These are phyloP conservation scores for Exophiala dermatitidis DNA, from an alignment of 2,329 filamentous ascomycete species.

Conservation along the genomic window DNA sequence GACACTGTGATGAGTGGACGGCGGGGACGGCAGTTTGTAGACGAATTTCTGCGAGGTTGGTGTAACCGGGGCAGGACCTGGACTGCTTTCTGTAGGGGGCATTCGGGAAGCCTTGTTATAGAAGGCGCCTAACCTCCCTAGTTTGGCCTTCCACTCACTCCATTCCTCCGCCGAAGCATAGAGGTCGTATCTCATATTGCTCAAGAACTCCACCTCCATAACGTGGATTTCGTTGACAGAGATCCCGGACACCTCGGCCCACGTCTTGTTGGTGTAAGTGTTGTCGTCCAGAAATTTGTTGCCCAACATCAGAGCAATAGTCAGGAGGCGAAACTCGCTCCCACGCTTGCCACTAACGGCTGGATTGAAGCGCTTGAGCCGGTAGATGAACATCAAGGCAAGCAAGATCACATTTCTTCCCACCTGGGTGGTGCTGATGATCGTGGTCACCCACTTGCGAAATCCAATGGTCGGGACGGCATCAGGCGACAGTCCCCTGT, in stretches of 20 bases:
- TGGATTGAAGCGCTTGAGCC: constrained; percentile 83
- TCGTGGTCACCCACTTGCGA: constrained; percentile 85
- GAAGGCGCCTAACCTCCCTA: constrained; percentile 76
- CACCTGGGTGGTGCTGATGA: constrained; percentile 89
- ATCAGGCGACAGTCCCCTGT: constrained; percentile 56
- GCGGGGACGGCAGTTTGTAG: constrained; percentile 26
- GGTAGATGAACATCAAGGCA: constrained; percentile 85
- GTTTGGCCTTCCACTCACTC: constrained; percentile 75
- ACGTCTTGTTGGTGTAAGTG: constrained; percentile 98
- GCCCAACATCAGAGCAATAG: constrained; percentile 91
- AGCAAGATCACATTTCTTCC: constrained; percentile 91
- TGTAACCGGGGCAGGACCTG: constrained; percentile 23
- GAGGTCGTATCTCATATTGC: constrained; percentile 94
- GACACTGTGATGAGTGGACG: constrained; percentile 19
- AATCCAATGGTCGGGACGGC: constrained; percentile 74
- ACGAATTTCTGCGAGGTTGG: constrained; percentile 34
- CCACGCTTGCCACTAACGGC: constrained; percentile 83
- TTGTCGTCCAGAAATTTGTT: constrained; percentile 99
- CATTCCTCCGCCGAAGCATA: constrained; percentile 81
- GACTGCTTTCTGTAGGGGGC: constrained; percentile 27
- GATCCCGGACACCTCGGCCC: constrained; percentile 95
- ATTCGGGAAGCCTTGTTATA: constrained; percentile 61
- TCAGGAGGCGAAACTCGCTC: constrained; percentile 87
- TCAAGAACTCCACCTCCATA: constrained; percentile 99
- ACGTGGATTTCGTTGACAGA: constrained; percentile 92